A percentile compares a stretch with the other conserved stretches of the same genome.
phyloP scores from a whole-genome alignment of 1,139 yeast genomes.

The Candida pseudoviswanathii region DNA sequence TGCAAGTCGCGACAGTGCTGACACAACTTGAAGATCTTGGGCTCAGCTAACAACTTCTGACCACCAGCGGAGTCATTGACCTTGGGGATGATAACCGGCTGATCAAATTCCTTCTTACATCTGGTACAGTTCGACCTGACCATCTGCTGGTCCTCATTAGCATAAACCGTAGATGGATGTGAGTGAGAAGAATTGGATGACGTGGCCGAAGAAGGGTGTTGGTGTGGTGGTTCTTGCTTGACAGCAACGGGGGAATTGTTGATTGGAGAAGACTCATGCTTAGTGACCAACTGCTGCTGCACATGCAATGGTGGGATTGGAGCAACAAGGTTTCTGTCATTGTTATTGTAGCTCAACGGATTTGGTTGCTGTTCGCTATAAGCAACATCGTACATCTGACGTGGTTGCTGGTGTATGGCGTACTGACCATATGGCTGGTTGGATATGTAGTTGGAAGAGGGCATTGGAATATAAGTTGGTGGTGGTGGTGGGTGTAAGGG shows the following conservation, averaged over 20 bases:
- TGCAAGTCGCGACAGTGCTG: conserved; percentile 66
- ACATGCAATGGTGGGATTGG: conserved; percentile 52
- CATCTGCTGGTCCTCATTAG: conserved; percentile 17
- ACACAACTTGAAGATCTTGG: conserved; percentile 58
- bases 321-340: conserved; percentile 32
- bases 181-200: neutral
- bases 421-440: conserved; percentile 9
- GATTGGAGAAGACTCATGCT: conserved; percentile 14
- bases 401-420: conserved; percentile 13
- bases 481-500: conserved; percentile 9
- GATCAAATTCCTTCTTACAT: conserved; percentile 61
- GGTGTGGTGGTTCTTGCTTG: conserved; percentile 2
- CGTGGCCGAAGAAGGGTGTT: neutral
- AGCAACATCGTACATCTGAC: conserved; percentile 11
- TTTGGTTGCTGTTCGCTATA: conserved; percentile 8
- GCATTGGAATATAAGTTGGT: conserved; percentile 12
- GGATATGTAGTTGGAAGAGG: conserved; percentile 8
- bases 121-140: conserved; percentile 46
- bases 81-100: conserved; percentile 44
- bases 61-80: conserved; percentile 18
- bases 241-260: neutral
- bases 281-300: conserved; percentile 40
- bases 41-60: conserved; percentile 38
- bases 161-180: neutral
- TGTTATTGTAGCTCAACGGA: conserved; percentile 11